Conservation (phyloP, 78 protist genomes). For the Chrysochromulina parva region DNA sequence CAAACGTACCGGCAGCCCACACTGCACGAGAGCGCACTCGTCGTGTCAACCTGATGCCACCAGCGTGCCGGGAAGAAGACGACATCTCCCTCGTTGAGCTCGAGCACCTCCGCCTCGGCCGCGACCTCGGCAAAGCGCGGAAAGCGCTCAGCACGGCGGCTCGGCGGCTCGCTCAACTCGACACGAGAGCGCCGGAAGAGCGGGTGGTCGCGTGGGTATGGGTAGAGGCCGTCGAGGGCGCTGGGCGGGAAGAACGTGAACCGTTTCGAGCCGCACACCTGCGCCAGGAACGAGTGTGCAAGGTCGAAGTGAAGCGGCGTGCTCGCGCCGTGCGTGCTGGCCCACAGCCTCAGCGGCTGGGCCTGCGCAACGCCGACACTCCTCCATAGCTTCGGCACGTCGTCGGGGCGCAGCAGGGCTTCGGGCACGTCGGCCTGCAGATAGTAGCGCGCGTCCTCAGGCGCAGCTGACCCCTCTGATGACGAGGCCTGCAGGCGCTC, state of each 20-base stretch:
- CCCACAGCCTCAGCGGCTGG: slow-evolving; percentile 9
- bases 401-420: neutral
- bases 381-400: neutral
- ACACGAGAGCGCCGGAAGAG: neutral
- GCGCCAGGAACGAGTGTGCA: neutral
- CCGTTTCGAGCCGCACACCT: neutral
- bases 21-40: neutral
- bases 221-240: neutral
- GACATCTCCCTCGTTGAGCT: neutral
- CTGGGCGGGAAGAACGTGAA: neutral
- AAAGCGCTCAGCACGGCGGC: neutral
- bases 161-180: neutral
- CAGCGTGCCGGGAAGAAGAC: neutral
- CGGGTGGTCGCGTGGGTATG: neutral
- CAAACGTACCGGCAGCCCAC: neutral
- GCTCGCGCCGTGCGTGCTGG: neutral
- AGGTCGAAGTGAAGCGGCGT: neutral
- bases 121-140: neutral
- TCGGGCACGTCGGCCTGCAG: slow-evolving; percentile 2
- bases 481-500: neutral
- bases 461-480: no score
- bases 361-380: neutral
- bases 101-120: neutral
- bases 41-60: neutral
- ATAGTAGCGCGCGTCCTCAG: neutral